Percentiles rank a stretch among this genome's conserved stretches.
Conservation (phyloP, 495 filamentous ascomycete species). For the Penicillium robsamsonii region DNA sequence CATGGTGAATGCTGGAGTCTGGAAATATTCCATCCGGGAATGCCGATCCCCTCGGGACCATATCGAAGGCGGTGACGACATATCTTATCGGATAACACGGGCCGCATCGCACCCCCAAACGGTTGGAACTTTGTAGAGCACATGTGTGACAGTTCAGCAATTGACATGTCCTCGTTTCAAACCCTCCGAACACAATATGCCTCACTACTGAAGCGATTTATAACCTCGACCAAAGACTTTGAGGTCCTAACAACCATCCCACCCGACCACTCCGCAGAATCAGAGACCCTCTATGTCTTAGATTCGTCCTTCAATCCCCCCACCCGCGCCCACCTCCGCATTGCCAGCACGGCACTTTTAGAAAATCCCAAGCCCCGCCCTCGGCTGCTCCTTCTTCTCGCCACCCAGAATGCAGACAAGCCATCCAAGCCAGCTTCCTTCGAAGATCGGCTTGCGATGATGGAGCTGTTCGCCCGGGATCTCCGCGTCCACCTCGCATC, state of each 20-base stretch:
- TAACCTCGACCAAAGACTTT: conserved; percentile 53
- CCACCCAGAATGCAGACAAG: conserved; percentile 93
- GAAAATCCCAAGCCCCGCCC: conserved; percentile 35
- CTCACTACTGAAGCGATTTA: conserved; percentile 56
- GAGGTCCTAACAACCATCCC: conserved; percentile 58
- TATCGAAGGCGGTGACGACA: background rate
- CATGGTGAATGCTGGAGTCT: background rate
- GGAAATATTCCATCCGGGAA: background rate
- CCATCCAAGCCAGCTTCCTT: conserved; percentile 78
- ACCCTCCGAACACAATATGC: conserved; percentile 34
- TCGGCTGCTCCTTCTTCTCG: conserved; percentile 75
- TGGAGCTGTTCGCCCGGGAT: conserved; percentile 75
- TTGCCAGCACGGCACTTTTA: conserved; percentile 66
- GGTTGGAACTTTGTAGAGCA: background rate
- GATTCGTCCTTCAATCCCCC: conserved; percentile 97
- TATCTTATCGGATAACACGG: conserved; percentile 5
- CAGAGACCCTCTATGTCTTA: conserved; percentile 70
- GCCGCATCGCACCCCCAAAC: background rate
- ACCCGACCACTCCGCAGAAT: conserved; percentile 22
- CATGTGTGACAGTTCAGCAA: background rate
- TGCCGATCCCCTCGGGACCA: background rate
- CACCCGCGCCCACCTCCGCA: conserved; percentile 74
- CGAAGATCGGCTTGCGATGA: conserved; percentile 79
- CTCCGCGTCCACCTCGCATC: conserved; percentile 40
- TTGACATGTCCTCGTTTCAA: conserved; percentile 38